Evolutionary conservation across 192 early-diverging fungal genomes (phyloP), one percentile per base, ranked within the genome.

Genomic region (Podila verticillata): DNA sequence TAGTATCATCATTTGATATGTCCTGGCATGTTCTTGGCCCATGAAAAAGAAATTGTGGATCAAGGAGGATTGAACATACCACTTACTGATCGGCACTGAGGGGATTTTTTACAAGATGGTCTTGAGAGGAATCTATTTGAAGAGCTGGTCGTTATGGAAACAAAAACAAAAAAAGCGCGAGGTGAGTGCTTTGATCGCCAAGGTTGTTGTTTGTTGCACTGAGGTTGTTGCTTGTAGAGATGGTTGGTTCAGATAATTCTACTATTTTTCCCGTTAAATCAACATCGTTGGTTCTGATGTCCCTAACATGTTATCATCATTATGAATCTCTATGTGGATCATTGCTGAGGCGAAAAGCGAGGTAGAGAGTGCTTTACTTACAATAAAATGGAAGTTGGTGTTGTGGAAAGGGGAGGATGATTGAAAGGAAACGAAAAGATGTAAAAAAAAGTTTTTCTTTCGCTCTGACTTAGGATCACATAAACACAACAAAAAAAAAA

Each of bases 1-100:
- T 35, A 66, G 20, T 56, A 51, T 66, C 65, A 66, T 66, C 65
- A 51, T 66, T 57, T 65, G 63, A 64, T 44, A 39, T 31, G 29
- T 15, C 5, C 28, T 30, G 29, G n/a, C n/a, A n/a, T n/a, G n/a
- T n/a, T 31, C 5, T 48, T 24, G 5, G 3, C 19, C 24, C 20
- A 48, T 10, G 20, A 32, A 35, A 19, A 22, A 22, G 35, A 22
- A 26, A 34, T 63, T 47, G 44, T 15, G 7, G 44, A 47, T 9
- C 7, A 47, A 51, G 19, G 17, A 54, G 51, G 51, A 54, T 54
- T 54, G 51, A 54, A 54, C 51, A 22, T 54, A 54, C 51, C 20
- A 26, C 51, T 54, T 54, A 54, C 51, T 24, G 39, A 44, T 44
- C 15, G 39, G 39, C 39, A 44, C 32, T 15, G 12, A 17, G 1